Base-by-base conservation (phyloP, 202 grass and related monocot species). In the Carex sylvatica region DNA sequence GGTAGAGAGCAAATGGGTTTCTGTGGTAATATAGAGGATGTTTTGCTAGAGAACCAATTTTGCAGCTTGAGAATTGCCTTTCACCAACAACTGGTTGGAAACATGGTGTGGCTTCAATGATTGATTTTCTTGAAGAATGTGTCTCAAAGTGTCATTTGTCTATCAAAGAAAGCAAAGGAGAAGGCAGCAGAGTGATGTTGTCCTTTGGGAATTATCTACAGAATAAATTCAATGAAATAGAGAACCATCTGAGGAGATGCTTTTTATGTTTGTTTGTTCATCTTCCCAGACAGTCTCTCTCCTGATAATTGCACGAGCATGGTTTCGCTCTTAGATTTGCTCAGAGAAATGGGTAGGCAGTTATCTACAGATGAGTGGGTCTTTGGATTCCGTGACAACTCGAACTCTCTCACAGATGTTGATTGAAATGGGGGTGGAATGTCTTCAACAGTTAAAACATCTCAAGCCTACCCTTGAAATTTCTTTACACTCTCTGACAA, bases 41-140 rank as follows among this genome's bases (percentile, higher is more conserved):
- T 97, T 67, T 97, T 97, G 83, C 82, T 97, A 24, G 91, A 97
- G 60, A 85, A 81, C 83, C 91, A 91, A 15, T 83, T 12, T 87
- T 89, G 6, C 80, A 65, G 70, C 93, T 97, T 83, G 23, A 73
- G 70, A 85, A 88, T 61, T 93, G 91, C 15, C 91, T 97, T 91
- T 87, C 89, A 38, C 67, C 82, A 59, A 63, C 83, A 62, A 81
- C 85, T 68, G 93, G 89, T 68, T 91, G 91, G 87, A 91, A 52
- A 4, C 65, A 78, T 44, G 74, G 16, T 74, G 82, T 93, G 56
- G 40, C 73, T 78, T 93, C 87, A 35, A 79, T 92, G 88, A 44
- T 85, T 66, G 80, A 80, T 13, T 85, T 97, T n/a, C 87, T 97
- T 53, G 86, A 97, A 9, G 87, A 93, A 6, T 83, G 35, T 65